Base-by-base conservation (phyloP, 2,329 filamentous ascomycete species). In the Cryphonectria japonica region DNA sequence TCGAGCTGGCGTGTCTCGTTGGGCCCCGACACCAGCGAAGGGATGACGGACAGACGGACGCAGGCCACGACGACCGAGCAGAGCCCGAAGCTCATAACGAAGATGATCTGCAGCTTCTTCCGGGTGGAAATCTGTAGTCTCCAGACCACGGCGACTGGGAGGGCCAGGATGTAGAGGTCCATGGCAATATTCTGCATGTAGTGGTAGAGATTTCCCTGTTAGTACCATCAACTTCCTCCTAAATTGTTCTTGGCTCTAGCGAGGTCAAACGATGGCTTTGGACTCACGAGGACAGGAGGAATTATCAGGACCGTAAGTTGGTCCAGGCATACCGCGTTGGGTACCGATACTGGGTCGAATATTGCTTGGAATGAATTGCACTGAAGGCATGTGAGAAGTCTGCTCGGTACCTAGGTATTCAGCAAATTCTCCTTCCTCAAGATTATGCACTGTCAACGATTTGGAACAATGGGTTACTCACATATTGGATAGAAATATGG, bases 141-240 rank as follows among this genome's bases (percentile, higher is more conserved):
- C 68, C 68, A 67, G 14, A 72, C 41, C 6, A 68, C 67, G 32
- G 59, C 64, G 61, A 72, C 70, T n/a, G 71, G 71, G 3, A 72
- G 68, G 50, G 66, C 11, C 32, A 72, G 68, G 5, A 72, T 72
- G 11, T 70, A 57, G 2, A 72, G 50, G 16, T 72, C 71, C 29
- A 69, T 68, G 32, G 60, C 46, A 32, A 72, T 61, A 13, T 70
- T 72, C 71, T 72, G 43, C 2, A 7, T n/a, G 46, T 2, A 8
- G 46, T n/a, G 11, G 16, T 6, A 7, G 3, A 57, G n/a, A 26
- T 19, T 16, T 59, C 16, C 3, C 8, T 32, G 22, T 34, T 19
- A 19, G 26, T 29, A 32, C 6, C 2, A 32, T 5, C n/a, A 32
- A 16, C 11, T 29, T 59, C 29, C 11, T 32, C 52, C 22, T 57